Evolutionary conservation across 108 stramenopile species (phyloP), one percentile per base, ranked within the genome.

Genomic region (Cyclotella cryptica): DNA sequence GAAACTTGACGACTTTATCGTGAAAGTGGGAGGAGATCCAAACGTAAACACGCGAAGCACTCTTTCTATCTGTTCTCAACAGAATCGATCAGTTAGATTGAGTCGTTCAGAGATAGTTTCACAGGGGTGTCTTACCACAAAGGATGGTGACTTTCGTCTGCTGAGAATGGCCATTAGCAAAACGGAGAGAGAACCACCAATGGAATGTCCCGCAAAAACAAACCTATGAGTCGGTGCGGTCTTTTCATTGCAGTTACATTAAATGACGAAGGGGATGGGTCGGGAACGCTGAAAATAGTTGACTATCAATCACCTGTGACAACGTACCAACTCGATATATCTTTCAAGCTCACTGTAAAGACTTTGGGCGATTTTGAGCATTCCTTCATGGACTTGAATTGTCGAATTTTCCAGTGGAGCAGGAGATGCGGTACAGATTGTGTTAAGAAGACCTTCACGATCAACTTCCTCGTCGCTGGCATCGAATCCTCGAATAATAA

Each of bases 401-500:
- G 66, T 53, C 54, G 62, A 40, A 5, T 57, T 77, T 26, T 71
- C 75, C 19, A 90, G 10, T 26, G 74, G 24, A 64, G 76, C 84
- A 9, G 87, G 85, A 60, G 72, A 59, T 42, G 92, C 92, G 19
- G 75, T 74, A 59, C 90, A 90, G 58, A 96, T 86, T 14, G 67
- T 51, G 47, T 88, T 83, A 54, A 96, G 66, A 13, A 96, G 74
- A 2, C 66, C 66, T 75, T 88, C 88, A 27, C 93, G 80, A 71
- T 96, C 92, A 11, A 94, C 92, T 8, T 71, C 65, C 22, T 90
- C 92, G 71, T 96, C 95, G 11, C 87, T 89, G 18, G 95, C 95
- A 86, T 96, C 95, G 83, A 90, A 96, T 41, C 95, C 95, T 10
- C 92, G 90, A 61, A 96, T 65, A 11, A 89, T 88, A 61, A 96